Conservation (phyloP, 2,329 filamentous ascomycete genomes). For the Fusarium transvaalense region DNA sequence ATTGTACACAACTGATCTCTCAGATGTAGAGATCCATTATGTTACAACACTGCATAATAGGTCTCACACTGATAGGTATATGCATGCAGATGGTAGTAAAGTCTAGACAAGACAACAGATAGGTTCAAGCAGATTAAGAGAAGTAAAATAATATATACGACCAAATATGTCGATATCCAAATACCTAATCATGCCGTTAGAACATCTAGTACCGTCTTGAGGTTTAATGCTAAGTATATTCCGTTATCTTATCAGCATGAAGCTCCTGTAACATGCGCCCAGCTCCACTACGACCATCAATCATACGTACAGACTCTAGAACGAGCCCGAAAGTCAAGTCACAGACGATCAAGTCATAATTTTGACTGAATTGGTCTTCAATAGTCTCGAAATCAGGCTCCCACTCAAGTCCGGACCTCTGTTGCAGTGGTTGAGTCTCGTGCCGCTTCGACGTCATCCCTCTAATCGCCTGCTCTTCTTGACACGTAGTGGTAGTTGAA, state of each 20-base stretch:
- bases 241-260: slow-evolving; percentile 48
- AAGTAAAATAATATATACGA: background rate
- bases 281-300: slow-evolving; percentile 34
- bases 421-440: slow-evolving; percentile 13
- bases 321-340: slow-evolving; percentile 8
- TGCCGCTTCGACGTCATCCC: slow-evolving; percentile 35
- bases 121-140: too few species aligned
- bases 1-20: background rate
- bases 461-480: slow-evolving; percentile 39
- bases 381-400: background rate
- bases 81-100: background rate
- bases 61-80: background rate
- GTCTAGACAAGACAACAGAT: background rate
- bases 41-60: background rate
- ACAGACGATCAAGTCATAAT: background rate
- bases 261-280: slow-evolving; percentile 23
- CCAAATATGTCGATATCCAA: background rate
- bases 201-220: slow-evolving; percentile 7
- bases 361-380: background rate
- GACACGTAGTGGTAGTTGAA: slow-evolving; percentile 44
- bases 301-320: slow-evolving; percentile 8
- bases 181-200: background rate
- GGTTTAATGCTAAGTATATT: slow-evolving; percentile 18
- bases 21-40: too few species aligned
- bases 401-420: background rate